These are phyloP conservation scores for Vigna trinervia DNA, from an alignment of 306 rosid genomes.

Conservation along the genomic window DNA sequence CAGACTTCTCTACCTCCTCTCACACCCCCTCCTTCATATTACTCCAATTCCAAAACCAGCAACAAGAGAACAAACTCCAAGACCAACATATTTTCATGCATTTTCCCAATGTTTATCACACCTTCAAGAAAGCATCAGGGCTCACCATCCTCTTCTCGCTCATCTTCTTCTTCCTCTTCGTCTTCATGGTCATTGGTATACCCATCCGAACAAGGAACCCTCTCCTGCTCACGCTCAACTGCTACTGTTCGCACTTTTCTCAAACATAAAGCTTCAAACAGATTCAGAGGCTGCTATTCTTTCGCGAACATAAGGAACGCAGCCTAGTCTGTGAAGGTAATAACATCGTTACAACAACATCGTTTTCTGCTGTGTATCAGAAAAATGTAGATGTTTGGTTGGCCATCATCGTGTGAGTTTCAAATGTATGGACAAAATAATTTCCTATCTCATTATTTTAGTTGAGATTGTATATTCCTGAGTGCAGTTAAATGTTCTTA, in stretches of 20 bases:
- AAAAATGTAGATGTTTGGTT: not conserved
- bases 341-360: too few relatives aligned
- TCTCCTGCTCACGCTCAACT: constrained; percentile 36
- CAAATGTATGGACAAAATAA: constrained; percentile 9
- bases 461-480: constrained; percentile 33
- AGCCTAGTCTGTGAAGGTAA: constrained; percentile 22
- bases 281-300: constrained; percentile 37
- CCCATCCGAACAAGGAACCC: constrained; percentile 31
- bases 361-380: too few relatives aligned
- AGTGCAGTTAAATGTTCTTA: not conserved
- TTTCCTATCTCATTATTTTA: constrained; percentile 38
- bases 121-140: constrained; percentile 39
- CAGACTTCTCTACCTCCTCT: constrained; percentile 50
- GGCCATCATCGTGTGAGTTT: constrained; percentile 17
- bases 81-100: constrained; percentile 33
- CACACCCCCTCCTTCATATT: constrained; percentile 59
- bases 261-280: constrained; percentile 30
- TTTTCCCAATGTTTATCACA: constrained; percentile 39
- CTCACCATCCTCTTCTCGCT: constrained; percentile 31
- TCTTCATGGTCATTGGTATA: constrained; percentile 39
- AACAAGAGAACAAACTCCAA: constrained; percentile 39
- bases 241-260: not conserved
- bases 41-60: constrained; percentile 39
- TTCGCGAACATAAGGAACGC: constrained; percentile 32
- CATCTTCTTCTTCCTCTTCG: not conserved